Base-by-base conservation (phyloP, 441 rosid genomes). In the Aquilaria agallochum region DNA sequence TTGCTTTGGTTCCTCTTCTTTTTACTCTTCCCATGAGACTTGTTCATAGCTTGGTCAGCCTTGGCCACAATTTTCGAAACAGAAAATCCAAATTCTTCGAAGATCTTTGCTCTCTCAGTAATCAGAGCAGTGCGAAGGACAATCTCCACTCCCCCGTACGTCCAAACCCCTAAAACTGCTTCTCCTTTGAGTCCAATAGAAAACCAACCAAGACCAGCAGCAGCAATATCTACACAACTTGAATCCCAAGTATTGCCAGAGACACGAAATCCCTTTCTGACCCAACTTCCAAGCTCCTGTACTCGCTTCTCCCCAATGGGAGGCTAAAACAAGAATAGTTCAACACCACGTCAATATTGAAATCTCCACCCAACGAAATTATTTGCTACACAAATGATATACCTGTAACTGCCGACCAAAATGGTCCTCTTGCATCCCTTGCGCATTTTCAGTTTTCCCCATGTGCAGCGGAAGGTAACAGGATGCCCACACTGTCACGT, bases 151-250 rank as follows among this genome's bases (percentile, higher is more conserved):
- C 94, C 95, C 14, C 87, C 90, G 44, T 90, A 78, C 44, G 92
- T 89, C 98, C 98, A 90, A 55, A 79, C 88, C 31, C 97, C 80
- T 67, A 94, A 27, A 9, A 66, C 59, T 5, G 96, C 98, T 53
- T 89, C 87, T 51, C 96, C 97, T 74, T 84, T 90, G 54, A 93
- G 80, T 58, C 96, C 95, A 57, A 93, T 55, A 6, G 91, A 84
- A 73, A 85, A 90, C 96, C 98, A 93, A 56, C 98, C 97, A 4
- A 93, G 82, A 67, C 97, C 97, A 7, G 90, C 87, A 36, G 91
- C 88, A 63, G 95, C 89, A 58, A 94, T 68, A 72, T 94, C 98
- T 34, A 81, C 87, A 32, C 87, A 85, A 77, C 89, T 93, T 4
- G 82, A 72, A 51, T 85, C 96, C 98, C 98, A 90, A 64, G 71